Evolutionary conservation across 495 filamentous ascomycete species (phyloP).

Genomic region (Hypomontagnella submonticulosa): DNA sequence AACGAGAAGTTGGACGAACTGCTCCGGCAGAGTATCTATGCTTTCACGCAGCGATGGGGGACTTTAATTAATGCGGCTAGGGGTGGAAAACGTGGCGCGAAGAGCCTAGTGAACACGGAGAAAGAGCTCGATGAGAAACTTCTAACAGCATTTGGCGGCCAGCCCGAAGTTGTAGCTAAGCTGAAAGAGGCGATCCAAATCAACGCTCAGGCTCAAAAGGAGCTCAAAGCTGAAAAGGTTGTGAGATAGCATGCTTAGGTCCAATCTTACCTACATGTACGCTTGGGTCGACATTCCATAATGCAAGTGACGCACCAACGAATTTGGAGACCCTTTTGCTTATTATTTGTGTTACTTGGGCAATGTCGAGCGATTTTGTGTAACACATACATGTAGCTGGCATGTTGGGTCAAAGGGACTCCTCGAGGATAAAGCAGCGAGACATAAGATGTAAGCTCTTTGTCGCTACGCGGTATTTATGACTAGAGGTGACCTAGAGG

Average conservation of each 20-base stretch:
- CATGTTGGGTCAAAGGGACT: slow-evolving; percentile 20
- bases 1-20: slow-evolving; percentile 84
- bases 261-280: no score
- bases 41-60: slow-evolving; percentile 76
- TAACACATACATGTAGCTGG: neutral
- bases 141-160: slow-evolving; percentile 56
- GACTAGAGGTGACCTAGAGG: slow-evolving; percentile 4
- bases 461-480: slow-evolving; percentile 27
- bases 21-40: slow-evolving; percentile 79
- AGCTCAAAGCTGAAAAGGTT: slow-evolving; percentile 48
- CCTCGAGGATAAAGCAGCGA: slow-evolving; percentile 1
- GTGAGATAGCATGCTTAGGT: slow-evolving; percentile 34
- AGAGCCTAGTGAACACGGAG: slow-evolving; percentile 54
- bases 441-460: slow-evolving; percentile 18
- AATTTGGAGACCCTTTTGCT: no score
- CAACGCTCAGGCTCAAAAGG: slow-evolving; percentile 53
- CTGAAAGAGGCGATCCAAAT: slow-evolving; percentile 62
- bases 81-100: slow-evolving; percentile 49
- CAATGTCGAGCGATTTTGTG: neutral
- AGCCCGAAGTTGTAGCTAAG: slow-evolving; percentile 61
- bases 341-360: no score
- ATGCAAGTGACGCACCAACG: no score
- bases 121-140: slow-evolving; percentile 60
- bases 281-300: no score
- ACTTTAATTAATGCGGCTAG: slow-evolving; percentile 52